phyloP scores from a whole-genome alignment of 441 rosid genomes.

The Adansonia gregorii region DNA sequence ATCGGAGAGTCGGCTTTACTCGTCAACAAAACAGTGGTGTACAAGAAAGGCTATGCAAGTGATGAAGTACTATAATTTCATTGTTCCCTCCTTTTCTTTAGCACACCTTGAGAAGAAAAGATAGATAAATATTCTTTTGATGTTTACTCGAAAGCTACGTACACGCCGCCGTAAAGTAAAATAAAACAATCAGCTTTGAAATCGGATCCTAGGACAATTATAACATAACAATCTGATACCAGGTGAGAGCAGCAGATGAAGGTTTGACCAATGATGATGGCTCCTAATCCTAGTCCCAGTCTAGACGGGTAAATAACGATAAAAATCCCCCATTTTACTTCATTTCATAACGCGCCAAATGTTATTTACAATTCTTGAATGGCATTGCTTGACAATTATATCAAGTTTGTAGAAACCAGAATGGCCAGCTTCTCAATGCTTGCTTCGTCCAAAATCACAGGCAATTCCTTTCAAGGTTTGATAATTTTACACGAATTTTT shows the following conservation, averaged over 20 bases:
- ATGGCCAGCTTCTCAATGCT: conserved; percentile 33
- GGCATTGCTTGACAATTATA: neutral
- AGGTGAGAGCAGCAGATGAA: too few species aligned
- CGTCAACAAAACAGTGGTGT: conserved; percentile 2
- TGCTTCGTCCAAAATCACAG: conserved; percentile 43
- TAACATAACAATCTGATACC: too few species aligned
- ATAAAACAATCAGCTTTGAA: too few species aligned
- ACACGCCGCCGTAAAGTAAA: too few species aligned
- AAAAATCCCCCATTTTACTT: neutral
- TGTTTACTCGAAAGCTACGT: neutral
- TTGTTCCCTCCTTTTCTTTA: neutral
- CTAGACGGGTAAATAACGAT: too few species aligned
- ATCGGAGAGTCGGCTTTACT: conserved; percentile 1
- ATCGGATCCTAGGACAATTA: too few species aligned
- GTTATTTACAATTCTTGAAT: conserved; percentile 30
- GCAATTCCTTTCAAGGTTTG: conserved; percentile 31
- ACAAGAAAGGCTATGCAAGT: neutral
- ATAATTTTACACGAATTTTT: neutral
- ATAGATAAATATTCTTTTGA: neutral
- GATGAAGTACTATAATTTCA: neutral
- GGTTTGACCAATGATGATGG: too few species aligned
- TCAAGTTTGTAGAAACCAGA: conserved; percentile 9
- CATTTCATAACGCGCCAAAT: conserved; percentile 11
- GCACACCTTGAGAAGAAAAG: neutral
- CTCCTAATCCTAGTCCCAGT: too few species aligned